A percentile compares a stretch with the other conserved stretches of the same genome.
Evolutionary conservation across 768 basidiomycete species (phyloP).

Genomic region (Serendipita indica): DNA sequence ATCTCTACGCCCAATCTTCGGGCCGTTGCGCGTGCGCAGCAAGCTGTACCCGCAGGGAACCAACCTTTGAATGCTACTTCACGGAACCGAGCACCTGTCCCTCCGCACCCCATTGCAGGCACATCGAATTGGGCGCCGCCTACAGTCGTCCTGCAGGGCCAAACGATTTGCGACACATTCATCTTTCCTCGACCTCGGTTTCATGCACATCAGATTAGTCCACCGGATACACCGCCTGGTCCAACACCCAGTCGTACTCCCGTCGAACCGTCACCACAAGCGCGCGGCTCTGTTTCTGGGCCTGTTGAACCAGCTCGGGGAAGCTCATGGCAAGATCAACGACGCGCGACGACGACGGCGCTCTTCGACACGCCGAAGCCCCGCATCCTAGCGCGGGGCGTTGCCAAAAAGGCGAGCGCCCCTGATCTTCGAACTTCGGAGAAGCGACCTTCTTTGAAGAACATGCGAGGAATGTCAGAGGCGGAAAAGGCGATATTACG

Average conservation of each 20-base stretch:
- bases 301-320: neutral
- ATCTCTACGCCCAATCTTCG: conserved; percentile 55
- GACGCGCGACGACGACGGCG: neutral
- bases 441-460: neutral
- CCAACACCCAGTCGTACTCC: too few species aligned
- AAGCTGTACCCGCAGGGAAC: neutral
- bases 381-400: neutral
- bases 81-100: too few species aligned
- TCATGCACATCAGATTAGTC: conserved; percentile 19
- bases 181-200: conserved; percentile 64
- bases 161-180: conserved; percentile 71
- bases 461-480: neutral
- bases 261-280: too few species aligned
- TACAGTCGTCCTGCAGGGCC: conserved; percentile 25
- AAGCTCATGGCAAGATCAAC: neutral
- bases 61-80: neutral
- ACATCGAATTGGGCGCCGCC: neutral
- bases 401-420: neutral
- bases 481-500: conserved; percentile 22
- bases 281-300: neutral
- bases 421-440: neutral
- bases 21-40: conserved; percentile 13
- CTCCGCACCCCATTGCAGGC: neutral
- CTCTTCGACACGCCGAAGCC: neutral
- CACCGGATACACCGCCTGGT: neutral